A percentile compares a stretch with the other conserved stretches of the same genome.
These are phyloP conservation scores for Pichia terricola DNA, from an alignment of 1,139 yeast genomes.

Conservation along the genomic window DNA sequence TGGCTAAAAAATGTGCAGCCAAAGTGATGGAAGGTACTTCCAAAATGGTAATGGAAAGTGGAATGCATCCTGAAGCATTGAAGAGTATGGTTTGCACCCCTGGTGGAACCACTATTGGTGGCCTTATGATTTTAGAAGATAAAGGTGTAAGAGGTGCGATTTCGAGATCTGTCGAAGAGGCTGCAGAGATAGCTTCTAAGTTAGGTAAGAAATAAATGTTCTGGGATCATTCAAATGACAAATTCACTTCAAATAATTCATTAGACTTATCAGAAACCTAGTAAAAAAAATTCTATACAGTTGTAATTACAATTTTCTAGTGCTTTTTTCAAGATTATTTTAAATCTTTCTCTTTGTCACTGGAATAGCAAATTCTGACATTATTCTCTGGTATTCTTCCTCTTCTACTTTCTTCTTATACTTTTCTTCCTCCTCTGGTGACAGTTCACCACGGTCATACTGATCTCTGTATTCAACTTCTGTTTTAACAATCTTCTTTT, in stretches of 20 bases:
- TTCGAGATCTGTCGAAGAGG: constrained; percentile 83
- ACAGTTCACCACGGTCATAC: constrained; percentile 23
- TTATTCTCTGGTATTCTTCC: constrained; percentile 22
- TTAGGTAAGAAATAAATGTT: constrained; percentile 52
- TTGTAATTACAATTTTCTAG: too few relatives aligned
- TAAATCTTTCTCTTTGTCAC: background rate
- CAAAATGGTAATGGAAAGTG: constrained; percentile 76
- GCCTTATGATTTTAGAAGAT: constrained; percentile 86
- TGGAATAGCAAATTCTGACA: constrained; percentile 19
- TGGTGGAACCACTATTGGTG: constrained; percentile 97
- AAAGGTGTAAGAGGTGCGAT: constrained; percentile 81
- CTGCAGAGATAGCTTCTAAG: constrained; percentile 73
- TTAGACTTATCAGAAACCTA: too few relatives aligned
- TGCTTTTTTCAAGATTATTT: too few relatives aligned
- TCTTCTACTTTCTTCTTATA: constrained; percentile 18
- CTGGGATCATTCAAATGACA: background rate
- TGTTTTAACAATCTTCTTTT: constrained; percentile 30
- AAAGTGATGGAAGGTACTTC: constrained; percentile 97
- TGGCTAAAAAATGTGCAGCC: constrained; percentile 84
- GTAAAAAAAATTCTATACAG: too few relatives aligned
- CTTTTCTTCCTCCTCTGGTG: constrained; percentile 14
- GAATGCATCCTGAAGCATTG: constrained; percentile 84
- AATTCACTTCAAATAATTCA: too few relatives aligned
- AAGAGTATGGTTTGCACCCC: constrained; percentile 93
- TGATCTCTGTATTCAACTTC: constrained; percentile 27